Evolutionary conservation across 345 rosid genomes (phyloP).

Genomic region (Sonneratia caseolaris): DNA sequence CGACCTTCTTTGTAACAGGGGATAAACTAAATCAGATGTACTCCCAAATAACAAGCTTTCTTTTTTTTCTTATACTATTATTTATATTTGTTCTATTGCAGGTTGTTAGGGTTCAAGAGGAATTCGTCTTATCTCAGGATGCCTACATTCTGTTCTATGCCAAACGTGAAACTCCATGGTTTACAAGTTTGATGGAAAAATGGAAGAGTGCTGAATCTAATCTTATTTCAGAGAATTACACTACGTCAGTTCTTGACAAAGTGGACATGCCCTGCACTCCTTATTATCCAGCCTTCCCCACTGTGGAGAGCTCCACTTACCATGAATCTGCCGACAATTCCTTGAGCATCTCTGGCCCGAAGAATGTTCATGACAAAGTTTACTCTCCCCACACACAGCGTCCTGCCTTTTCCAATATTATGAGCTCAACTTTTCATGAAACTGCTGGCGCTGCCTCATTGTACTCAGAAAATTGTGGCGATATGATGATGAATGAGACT

Average conservation of each 20-base stretch:
- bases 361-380: not conserved
- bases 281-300: not conserved
- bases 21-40: not conserved
- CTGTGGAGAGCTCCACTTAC: not conserved
- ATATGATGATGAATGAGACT: not conserved
- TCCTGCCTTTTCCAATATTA: not conserved
- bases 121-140: conserved; percentile 49
- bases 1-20: not conserved
- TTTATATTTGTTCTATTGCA: conserved; percentile 18
- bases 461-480: not conserved
- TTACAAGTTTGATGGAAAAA: conserved; percentile 39
- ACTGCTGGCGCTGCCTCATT: not conserved
- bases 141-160: conserved; percentile 83
- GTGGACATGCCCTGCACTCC: conserved; percentile 15
- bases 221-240: conserved; percentile 32
- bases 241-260: conserved; percentile 64
- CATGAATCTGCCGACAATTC: conserved; percentile 6
- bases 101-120: conserved; percentile 49
- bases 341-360: not conserved
- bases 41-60: not conserved
- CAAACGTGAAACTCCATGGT: conserved; percentile 61
- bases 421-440: not conserved
- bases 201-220: conserved; percentile 17
- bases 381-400: not conserved
- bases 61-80: not conserved